phyloP scores from a whole-genome alignment of 805 yeast genomes.

The Saccharomycopsis capsularis region DNA sequence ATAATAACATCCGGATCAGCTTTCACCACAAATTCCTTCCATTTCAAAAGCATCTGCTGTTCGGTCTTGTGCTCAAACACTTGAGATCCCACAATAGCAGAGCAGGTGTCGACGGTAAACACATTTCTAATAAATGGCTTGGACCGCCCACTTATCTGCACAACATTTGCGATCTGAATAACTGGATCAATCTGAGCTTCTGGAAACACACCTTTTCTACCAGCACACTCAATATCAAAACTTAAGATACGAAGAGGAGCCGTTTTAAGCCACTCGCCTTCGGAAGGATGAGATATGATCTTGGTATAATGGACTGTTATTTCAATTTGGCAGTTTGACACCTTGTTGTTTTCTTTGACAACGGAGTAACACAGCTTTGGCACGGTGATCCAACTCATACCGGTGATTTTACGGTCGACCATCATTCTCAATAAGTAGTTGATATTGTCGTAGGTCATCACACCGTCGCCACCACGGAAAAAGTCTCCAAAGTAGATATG shows the following conservation, averaged over 20 bases:
- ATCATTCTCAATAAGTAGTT: constrained; percentile 79
- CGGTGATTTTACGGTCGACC: constrained; percentile 87
- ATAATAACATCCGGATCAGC: constrained; percentile 95
- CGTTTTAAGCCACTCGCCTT: constrained; percentile 87
- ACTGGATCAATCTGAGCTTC: constrained; percentile 91
- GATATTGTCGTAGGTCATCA: constrained; percentile 82
- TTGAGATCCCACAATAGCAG: constrained; percentile 91
- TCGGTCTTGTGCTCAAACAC: constrained; percentile 71
- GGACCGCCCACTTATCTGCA: constrained; percentile 72
- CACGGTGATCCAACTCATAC: constrained; percentile 95
- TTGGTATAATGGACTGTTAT: constrained; percentile 61
- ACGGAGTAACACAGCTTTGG: constrained; percentile 65
- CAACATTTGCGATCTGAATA: constrained; percentile 95
- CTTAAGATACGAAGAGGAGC: constrained; percentile 92
- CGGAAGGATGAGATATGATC: constrained; percentile 74
- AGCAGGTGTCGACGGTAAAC: constrained; percentile 84
- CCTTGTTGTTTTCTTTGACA: constrained; percentile 32
- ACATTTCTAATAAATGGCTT: constrained; percentile 91
- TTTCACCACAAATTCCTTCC: constrained; percentile 80
- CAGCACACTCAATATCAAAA: constrained; percentile 98
- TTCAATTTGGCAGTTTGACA: constrained; percentile 84
- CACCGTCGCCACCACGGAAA: constrained; percentile 47
- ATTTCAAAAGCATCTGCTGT: constrained; percentile 70
- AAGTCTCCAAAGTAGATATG: constrained; percentile 57
- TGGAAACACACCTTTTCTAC: constrained; percentile 93